These are phyloP conservation scores for Volvox africanus DNA, from an alignment of 139 green algal genomes.

Conservation along the genomic window DNA sequence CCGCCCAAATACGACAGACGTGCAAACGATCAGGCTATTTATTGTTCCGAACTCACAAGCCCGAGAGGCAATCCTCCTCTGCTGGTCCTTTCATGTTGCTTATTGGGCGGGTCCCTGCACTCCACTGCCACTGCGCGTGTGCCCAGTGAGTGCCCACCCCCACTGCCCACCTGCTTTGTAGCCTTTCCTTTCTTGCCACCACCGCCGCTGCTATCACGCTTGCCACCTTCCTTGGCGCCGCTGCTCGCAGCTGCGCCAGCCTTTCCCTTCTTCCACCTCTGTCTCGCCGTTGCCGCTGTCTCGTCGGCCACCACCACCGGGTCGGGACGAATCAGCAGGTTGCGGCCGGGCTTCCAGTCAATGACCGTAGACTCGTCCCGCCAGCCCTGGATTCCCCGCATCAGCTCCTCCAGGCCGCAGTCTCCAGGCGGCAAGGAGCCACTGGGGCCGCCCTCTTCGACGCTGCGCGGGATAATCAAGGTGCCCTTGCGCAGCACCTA, in stretches of 20 bases:
- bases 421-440: neutral
- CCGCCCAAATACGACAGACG: too few relatives aligned
- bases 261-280: neutral
- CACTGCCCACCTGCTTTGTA: neutral
- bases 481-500: conserved; percentile 54
- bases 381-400: neutral
- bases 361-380: conserved; percentile 52
- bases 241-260: neutral
- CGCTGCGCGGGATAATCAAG: conserved; percentile 18
- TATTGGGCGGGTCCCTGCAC: too few relatives aligned
- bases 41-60: too few relatives aligned
- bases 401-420: neutral
- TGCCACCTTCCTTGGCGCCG: neutral
- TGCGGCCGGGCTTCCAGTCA: conserved; percentile 46
- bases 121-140: too few relatives aligned
- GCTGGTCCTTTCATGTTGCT: too few relatives aligned
- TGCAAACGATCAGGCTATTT: too few relatives aligned
- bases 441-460: neutral
- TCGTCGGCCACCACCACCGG: neutral
- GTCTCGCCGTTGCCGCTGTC: neutral
- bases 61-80: too few relatives aligned
- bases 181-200: conserved; percentile 7
- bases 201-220: neutral
- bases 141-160: neutral
- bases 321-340: conserved; percentile 37